These are phyloP conservation scores for Penicillium fimorum DNA, from an alignment of 495 filamentous ascomycete species.

Conservation along the genomic window DNA sequence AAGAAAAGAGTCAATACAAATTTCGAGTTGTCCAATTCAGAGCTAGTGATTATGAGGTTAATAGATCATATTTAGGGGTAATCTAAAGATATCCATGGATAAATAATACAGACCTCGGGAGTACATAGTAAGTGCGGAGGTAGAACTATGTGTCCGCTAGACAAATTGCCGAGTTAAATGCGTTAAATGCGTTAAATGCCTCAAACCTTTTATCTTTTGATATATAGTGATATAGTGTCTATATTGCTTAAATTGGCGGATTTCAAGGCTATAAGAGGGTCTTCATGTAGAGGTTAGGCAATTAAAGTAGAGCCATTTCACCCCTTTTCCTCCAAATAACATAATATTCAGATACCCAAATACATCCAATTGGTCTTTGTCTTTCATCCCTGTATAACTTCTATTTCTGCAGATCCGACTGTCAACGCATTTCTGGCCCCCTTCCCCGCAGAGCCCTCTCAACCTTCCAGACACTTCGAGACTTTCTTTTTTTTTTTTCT, in stretches of 20 bases:
- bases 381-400: constrained; percentile 10
- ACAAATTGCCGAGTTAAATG: not conserved
- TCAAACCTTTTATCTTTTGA: not conserved
- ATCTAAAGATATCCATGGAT: too few relatives aligned
- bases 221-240: not conserved
- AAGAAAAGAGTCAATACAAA: not conserved
- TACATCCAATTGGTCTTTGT: constrained; percentile 1
- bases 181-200: not conserved
- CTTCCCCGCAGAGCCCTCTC: constrained; percentile 22
- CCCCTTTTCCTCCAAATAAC: not conserved
- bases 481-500: constrained; percentile 24
- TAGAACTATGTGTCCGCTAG: not conserved
- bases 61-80: not conserved
- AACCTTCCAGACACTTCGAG: constrained; percentile 8
- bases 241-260: not conserved
- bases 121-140: not conserved
- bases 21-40: not conserved
- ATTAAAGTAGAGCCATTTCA: not conserved
- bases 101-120: too few relatives aligned
- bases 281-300: not conserved
- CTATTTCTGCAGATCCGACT: constrained; percentile 24
- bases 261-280: not conserved
- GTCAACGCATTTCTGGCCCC: constrained; percentile 16
- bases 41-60: not conserved
- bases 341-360: not conserved